Percentiles rank a stretch among this genome's conserved stretches.
Evolutionary conservation across 2,329 filamentous ascomycete genomes (phyloP).

Genomic region (Fusarium fracticaudum): DNA sequence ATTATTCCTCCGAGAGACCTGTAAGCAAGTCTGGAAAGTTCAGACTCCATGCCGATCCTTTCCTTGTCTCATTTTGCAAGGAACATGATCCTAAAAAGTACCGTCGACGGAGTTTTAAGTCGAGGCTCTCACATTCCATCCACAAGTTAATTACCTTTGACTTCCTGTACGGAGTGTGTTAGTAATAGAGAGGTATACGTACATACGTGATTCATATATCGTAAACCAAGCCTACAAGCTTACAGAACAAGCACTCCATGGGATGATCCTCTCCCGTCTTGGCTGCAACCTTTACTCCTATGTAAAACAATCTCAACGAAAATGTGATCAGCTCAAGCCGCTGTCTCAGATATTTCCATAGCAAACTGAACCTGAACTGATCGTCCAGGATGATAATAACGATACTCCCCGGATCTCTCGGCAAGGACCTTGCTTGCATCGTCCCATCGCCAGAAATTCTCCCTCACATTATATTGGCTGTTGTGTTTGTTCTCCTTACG

Average conservation of each 20-base stretch:
- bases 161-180: neutral
- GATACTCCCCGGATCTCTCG: slow-evolving; percentile 30
- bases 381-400: neutral
- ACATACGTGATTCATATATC: slow-evolving; percentile 3
- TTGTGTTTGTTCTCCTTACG: neutral
- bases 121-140: neutral
- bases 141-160: neutral
- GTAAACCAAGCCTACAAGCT: slow-evolving; percentile 4
- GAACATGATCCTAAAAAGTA: neutral
- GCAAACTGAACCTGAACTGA: slow-evolving; percentile 18
- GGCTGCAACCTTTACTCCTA: slow-evolving; percentile 16
- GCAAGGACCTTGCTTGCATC: slow-evolving; percentile 10
- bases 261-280: slow-evolving; percentile 31
- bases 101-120: neutral
- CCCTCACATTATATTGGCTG: slow-evolving; percentile 11
- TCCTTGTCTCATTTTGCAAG: neutral
- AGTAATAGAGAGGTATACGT: neutral
- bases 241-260: slow-evolving; percentile 10
- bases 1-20: slow-evolving; percentile 17
- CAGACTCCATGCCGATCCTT: slow-evolving; percentile 19
- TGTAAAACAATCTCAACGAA: slow-evolving; percentile 1
- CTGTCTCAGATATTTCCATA: slow-evolving; percentile 12
- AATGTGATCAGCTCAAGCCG: slow-evolving; percentile 10
- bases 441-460: slow-evolving; percentile 8
- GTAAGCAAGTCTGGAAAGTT: slow-evolving; percentile 3